These are phyloP conservation scores for Bromus sterilis DNA, from an alignment of 176 grass and related monocot genomes.

Conservation along the genomic window DNA sequence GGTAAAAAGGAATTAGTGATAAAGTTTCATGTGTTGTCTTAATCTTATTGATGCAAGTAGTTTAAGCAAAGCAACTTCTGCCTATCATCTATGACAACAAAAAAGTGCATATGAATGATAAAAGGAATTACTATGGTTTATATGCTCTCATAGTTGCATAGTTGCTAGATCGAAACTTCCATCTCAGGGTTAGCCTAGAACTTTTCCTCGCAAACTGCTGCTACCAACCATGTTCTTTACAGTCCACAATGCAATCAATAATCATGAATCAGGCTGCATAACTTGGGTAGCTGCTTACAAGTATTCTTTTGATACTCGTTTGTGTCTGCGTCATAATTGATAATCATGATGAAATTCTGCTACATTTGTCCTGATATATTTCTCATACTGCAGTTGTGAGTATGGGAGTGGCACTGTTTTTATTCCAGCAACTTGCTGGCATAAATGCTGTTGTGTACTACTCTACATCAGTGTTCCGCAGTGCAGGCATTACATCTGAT, in stretches of 20 bases:
- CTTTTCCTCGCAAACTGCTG: not conserved
- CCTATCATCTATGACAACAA: not conserved
- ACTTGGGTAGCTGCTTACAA: not conserved
- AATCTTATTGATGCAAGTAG: not conserved
- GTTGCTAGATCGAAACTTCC: not conserved
- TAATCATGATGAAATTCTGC: not conserved
- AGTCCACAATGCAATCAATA: not conserved
- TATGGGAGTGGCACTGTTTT: constrained; percentile 84
- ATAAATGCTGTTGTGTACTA: constrained; percentile 99
- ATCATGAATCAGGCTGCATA: not conserved
- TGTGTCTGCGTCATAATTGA: not conserved
- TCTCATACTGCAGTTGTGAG: constrained; percentile 71
- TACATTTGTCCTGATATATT: not conserved
- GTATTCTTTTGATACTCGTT: not conserved
- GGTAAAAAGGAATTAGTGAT: not conserved
- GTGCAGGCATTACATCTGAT: constrained; percentile 93
- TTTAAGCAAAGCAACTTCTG: not conserved
- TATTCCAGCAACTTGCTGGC: constrained; percentile 96
- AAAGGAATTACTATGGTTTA: not conserved
- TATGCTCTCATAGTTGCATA: constrained; percentile 4
- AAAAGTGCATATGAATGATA: not conserved
- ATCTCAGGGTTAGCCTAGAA: not conserved
- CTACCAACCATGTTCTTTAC: not conserved
- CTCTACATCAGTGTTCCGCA: constrained; percentile 95
- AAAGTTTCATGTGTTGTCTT: not conserved